These are phyloP conservation scores for Hypoxylon crocopeplum DNA, from an alignment of 495 filamentous ascomycete genomes.

Conservation along the genomic window DNA sequence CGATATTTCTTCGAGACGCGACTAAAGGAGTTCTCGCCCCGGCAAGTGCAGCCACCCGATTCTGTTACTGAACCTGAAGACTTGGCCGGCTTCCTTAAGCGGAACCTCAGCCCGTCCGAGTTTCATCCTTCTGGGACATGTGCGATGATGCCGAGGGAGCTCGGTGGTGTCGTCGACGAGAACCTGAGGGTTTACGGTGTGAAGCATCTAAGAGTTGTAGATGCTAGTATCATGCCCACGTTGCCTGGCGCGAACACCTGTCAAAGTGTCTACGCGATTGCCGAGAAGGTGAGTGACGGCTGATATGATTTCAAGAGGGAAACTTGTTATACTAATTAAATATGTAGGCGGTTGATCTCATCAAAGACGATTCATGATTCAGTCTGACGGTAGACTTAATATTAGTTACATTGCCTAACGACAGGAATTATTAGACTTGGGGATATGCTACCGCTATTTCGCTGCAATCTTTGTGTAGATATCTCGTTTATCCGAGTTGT, in stretches of 20 bases:
- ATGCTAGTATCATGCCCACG: conserved; percentile 51
- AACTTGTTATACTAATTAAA: too few relatives aligned
- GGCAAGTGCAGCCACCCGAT: conserved; percentile 43
- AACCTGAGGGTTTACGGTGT: conserved; percentile 52
- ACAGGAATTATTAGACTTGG: too few relatives aligned
- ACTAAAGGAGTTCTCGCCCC: conserved; percentile 25
- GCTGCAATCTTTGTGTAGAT: too few relatives aligned
- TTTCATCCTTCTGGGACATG: conserved; percentile 58
- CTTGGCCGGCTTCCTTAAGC: conserved; percentile 37
- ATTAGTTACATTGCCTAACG: too few relatives aligned
- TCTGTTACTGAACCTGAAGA: conserved; percentile 41
- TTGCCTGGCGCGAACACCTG: conserved; percentile 51
- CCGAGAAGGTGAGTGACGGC: conserved; percentile 47
- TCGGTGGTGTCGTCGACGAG: conserved; percentile 60
- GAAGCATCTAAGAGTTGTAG: conserved; percentile 48
- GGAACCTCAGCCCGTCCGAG: conserved; percentile 46
- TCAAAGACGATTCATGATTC: conserved; percentile 35
- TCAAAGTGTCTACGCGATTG: conserved; percentile 52
- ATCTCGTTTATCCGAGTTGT: too few relatives aligned
- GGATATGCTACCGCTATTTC: too few relatives aligned
- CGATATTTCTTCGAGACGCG: conserved; percentile 49
- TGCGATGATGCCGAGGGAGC: conserved; percentile 61
- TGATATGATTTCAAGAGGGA: neutral
- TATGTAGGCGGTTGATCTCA: conserved; percentile 46
- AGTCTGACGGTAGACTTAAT: neutral